Conservation (phyloP, 768 basidiomycete species). For the Auricularia heimuer region DNA sequence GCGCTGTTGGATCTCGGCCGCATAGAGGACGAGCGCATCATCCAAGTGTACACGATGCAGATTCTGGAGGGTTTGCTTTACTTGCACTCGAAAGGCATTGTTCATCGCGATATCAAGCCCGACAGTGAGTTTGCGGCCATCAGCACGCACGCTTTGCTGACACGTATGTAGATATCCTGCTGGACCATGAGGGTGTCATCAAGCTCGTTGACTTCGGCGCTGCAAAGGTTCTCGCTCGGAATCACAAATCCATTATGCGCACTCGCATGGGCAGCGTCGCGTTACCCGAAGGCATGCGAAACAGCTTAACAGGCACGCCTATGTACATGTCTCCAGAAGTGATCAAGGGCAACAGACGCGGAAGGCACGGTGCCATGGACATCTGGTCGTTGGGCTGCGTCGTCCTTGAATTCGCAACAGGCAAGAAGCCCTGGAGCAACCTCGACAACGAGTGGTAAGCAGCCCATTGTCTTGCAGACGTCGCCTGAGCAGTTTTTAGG, state of each 20-base stretch:
- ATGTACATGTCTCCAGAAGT: conserved; percentile 99
- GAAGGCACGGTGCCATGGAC: conserved; percentile 92
- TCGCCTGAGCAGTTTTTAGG: conserved; percentile 38
- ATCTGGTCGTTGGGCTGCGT: conserved; percentile 98
- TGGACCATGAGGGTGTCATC: conserved; percentile 83
- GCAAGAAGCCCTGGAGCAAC: conserved; percentile 96
- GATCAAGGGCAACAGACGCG: conserved; percentile 86
- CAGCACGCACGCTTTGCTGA: conserved; percentile 2
- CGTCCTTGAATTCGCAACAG: conserved; percentile 93
- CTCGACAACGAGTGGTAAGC: conserved; percentile 96
- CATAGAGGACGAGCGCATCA: conserved; percentile 93
- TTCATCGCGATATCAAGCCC: conserved; percentile 96
- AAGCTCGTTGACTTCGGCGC: conserved; percentile 98
- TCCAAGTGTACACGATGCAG: conserved; percentile 93
- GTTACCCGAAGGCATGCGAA: conserved; percentile 46
- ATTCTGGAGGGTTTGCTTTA: conserved; percentile 93
- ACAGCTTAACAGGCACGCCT: conserved; percentile 90
- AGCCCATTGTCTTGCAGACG: conserved; percentile 6
- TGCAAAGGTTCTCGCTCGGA: conserved; percentile 89
- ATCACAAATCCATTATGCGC: conserved; percentile 69
- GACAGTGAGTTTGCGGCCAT: conserved; percentile 58
- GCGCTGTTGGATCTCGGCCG: conserved; percentile 83
- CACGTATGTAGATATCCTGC: conserved; percentile 64
- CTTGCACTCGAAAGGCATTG: conserved; percentile 83
- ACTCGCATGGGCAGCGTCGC: conserved; percentile 46